A percentile compares a stretch with the other conserved stretches of the same genome.
phyloP scores from a whole-genome alignment of 2,329 filamentous ascomycete genomes.

The Exophiala phaeomuriformis region DNA sequence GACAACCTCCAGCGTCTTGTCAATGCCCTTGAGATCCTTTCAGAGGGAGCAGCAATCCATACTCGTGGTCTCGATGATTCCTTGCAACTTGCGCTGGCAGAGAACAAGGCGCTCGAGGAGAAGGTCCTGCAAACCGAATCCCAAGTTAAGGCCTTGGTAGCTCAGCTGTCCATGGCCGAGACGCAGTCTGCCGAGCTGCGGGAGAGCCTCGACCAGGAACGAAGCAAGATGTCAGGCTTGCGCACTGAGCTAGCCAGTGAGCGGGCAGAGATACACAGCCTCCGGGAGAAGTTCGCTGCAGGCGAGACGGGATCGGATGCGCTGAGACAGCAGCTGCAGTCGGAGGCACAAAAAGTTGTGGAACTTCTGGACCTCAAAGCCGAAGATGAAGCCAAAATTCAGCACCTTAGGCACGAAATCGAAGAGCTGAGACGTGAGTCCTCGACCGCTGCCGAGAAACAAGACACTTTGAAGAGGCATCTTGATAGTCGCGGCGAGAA shows the following conservation, averaged over 20 bases:
- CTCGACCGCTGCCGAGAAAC: slow-evolving; percentile 27
- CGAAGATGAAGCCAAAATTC: slow-evolving; percentile 66
- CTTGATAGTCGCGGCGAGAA: slow-evolving; percentile 64
- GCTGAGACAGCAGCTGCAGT: slow-evolving; percentile 64
- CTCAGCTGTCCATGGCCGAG: slow-evolving; percentile 45
- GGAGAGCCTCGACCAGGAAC: slow-evolving; percentile 47
- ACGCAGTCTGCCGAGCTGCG: slow-evolving; percentile 46
- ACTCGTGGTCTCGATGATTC: slow-evolving; percentile 55
- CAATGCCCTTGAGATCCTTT: slow-evolving; percentile 52
- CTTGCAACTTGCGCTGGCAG: slow-evolving; percentile 52
- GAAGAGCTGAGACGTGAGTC: slow-evolving; percentile 58
- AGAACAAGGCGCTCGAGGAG: slow-evolving; percentile 55
- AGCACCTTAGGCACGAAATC: slow-evolving; percentile 68
- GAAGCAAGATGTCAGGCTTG: slow-evolving; percentile 42
- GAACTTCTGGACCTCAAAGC: slow-evolving; percentile 63
- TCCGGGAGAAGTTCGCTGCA: slow-evolving; percentile 67
- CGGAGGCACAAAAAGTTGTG: slow-evolving; percentile 65
- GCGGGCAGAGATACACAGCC: slow-evolving; percentile 58
- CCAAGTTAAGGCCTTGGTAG: slow-evolving; percentile 50
- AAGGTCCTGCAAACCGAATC: slow-evolving; percentile 50
- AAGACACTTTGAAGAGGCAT: slow-evolving; percentile 41
- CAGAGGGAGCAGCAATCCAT: slow-evolving; percentile 54
- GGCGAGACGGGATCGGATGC: slow-evolving; percentile 78
- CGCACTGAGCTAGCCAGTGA: slow-evolving; percentile 55
- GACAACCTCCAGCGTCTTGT: slow-evolving; percentile 52